A percentile compares a stretch with the other conserved stretches of the same genome.
These are phyloP conservation scores for Chaetothyriales sp. DNA, from an alignment of 2,329 filamentous ascomycete genomes.

Conservation along the genomic window DNA sequence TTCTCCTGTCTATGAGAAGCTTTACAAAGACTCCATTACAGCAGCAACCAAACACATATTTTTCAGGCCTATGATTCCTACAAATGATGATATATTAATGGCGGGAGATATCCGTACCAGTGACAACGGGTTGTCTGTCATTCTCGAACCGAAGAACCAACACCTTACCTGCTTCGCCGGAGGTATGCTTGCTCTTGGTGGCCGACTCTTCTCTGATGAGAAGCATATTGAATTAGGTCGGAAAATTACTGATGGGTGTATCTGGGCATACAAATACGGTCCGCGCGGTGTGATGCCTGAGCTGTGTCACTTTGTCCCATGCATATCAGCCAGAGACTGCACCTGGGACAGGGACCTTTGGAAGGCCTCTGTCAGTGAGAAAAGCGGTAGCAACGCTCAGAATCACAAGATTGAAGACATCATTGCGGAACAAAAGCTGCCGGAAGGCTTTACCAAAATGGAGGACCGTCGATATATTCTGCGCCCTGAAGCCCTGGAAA, in stretches of 20 bases:
- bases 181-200: constrained; percentile 42
- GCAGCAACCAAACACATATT: constrained; percentile 60
- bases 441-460: constrained; percentile 12
- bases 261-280: constrained; percentile 40
- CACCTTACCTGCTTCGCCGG: constrained; percentile 43
- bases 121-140: too few relatives aligned
- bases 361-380: too few relatives aligned
- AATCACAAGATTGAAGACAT: too few relatives aligned
- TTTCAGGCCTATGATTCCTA: constrained; percentile 49
- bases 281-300: constrained; percentile 44
- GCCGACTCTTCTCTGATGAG: constrained; percentile 37
- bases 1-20: constrained; percentile 46
- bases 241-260: constrained; percentile 41
- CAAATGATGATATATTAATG: too few relatives aligned
- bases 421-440: too few relatives aligned
- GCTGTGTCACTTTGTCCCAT: constrained; percentile 30
- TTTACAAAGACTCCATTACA: constrained; percentile 57
- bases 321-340: constrained; percentile 19
- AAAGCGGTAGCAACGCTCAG: too few relatives aligned
- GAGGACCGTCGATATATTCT: constrained; percentile 11
- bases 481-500: constrained; percentile 76
- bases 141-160: constrained; percentile 32
- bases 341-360: constrained; percentile 26
- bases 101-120: too few relatives aligned
- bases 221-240: constrained; percentile 37